Base-by-base conservation (phyloP, 2,329 filamentous ascomycete genomes). In the Phaeophleospora eucalypticola region DNA sequence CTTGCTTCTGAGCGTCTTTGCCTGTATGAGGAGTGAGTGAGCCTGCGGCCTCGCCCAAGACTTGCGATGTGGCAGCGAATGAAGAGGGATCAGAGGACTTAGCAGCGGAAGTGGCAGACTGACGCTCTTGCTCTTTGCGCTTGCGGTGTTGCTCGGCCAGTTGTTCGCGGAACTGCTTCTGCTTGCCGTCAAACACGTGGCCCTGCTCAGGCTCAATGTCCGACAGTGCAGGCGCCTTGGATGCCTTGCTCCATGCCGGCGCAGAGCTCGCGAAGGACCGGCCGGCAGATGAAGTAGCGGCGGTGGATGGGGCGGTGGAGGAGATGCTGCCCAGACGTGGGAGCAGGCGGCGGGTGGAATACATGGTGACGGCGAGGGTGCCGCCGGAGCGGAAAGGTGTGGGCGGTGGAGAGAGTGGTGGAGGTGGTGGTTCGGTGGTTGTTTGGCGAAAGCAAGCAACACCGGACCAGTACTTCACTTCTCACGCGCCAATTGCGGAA, bases 151-250 rank as follows among this genome's bases (percentile, higher is more conserved):
- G 83, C 70, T 84, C 80, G 61, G 83, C 79, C 62, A 95, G 75
- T 67, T 86, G 81, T 70, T 90, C 83, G 66, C 93, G 86, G 73
- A 96, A 97, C 63, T 83, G 78, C 70, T 84, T 85, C 74, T 95
- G 90, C 70, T 86, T 88, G 62, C 78, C 73, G 66, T 87, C 88
- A 78, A 97, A 98, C 46, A 78, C 75, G 43, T 83, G 76, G 56
- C 87, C 83, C 52, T 81, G 81, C 53, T 86, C 76, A 40, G 84
- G 80, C 37, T 77, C 85, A 74, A 98, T 82, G 70, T 98, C 90
- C 66, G 87, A 85, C 57, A 98, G 80, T 32, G 86, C 82, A n/a
- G 93, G 93, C 16, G 82, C 73, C 48, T 56, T 58, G 40, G 36
- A 21, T 41, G 45, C 29, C 15, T 18, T 24, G 32, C 48, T 43